Base-by-base conservation (phyloP, 805 yeast species). In the Candida ipomoeae region DNA sequence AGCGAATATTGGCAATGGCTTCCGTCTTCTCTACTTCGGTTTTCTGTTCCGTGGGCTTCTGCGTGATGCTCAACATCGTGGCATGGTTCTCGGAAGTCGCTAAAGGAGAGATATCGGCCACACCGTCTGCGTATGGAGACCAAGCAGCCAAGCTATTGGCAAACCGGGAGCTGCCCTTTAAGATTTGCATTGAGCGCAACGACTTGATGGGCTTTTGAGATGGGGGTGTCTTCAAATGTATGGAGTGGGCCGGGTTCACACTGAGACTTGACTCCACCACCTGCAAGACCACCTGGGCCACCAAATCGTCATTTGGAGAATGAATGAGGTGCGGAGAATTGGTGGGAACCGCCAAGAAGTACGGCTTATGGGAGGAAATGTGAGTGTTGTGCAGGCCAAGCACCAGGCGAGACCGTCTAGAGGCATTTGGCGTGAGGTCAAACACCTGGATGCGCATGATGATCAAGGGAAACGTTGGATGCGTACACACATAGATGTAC, bases 241-340 rank as follows among this genome's bases (percentile, higher is more conserved):
- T 60, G 29, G 82, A 60, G 29, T 73, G 67, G 26, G 78, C 67
- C 14, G 77, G 76, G 39, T 71, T 68, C 10, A 73, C 67, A 1
- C 81, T 69, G 2, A 86, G 55, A 6, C 83, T 73, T 46, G 76
- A 67, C 55, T 82, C 84, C 2, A 87, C 73, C 0, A 83, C 75
- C 54, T 84, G 89, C 14, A 85, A 50, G 1, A 87, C 80, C 14
- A 85, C 68, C 39, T 77, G 73, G 0, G 82, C 64, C 2, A 80
- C 77, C 46, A 67, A 55, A 48, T 70, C 74, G 40, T 60, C 59
- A 3, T 73, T 69, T 6, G 71, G 73, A 0, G 85, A 70, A 61
- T 85, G 89, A 13, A 87, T 78, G 2, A 87, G 62, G 56, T 80
- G 79, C 1, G 89, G 84, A 2, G 91, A 82, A 48, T 84, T 82